A percentile compares a stretch with the other conserved stretches of the same genome.
Evolutionary conservation across 1,139 yeast species (phyloP).

Genomic region (Candida neerlandica): DNA sequence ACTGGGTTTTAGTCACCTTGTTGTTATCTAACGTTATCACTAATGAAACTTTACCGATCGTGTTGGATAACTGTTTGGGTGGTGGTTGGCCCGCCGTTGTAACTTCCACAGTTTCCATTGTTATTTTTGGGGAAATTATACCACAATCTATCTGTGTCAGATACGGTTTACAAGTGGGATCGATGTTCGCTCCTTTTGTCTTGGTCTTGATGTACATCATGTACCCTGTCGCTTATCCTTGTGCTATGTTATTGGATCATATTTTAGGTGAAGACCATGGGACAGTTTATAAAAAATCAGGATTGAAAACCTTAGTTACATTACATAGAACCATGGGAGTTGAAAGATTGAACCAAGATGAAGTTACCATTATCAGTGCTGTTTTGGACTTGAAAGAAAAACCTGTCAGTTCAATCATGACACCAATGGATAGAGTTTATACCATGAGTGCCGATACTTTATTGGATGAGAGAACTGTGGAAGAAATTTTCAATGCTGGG

Average conservation of each 20-base stretch:
- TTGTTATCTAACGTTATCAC: conserved; percentile 88
- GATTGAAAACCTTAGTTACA: conserved; percentile 89
- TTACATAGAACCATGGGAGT: conserved; percentile 95
- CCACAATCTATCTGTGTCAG: conserved; percentile 94
- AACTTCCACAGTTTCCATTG: conserved; percentile 88
- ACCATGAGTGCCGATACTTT: conserved; percentile 86
- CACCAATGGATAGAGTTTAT: conserved; percentile 89
- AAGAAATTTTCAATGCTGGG: conserved; percentile 90
- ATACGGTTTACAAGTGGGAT: conserved; percentile 89
- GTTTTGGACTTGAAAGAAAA: conserved; percentile 93
- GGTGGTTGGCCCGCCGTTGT: conserved; percentile 99
- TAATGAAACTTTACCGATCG: conserved; percentile 93
- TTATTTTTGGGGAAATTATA: conserved; percentile 92
- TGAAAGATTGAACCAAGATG: conserved; percentile 89
- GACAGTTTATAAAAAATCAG: conserved; percentile 88
- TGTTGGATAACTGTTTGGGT: conserved; percentile 86
- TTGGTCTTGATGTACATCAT: conserved; percentile 79
- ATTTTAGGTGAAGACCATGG: conserved; percentile 96
- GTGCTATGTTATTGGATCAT: conserved; percentile 77
- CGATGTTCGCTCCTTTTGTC: conserved; percentile 89
- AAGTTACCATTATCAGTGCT: conserved; percentile 92
- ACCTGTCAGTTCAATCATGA: conserved; percentile 85
- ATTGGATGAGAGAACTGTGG: conserved; percentile 82
- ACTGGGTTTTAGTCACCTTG: conserved; percentile 95
- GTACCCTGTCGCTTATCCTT: conserved; percentile 94